Base-by-base conservation (phyloP, 2,329 filamentous ascomycete genomes). In the Coleophoma crateriformis region DNA sequence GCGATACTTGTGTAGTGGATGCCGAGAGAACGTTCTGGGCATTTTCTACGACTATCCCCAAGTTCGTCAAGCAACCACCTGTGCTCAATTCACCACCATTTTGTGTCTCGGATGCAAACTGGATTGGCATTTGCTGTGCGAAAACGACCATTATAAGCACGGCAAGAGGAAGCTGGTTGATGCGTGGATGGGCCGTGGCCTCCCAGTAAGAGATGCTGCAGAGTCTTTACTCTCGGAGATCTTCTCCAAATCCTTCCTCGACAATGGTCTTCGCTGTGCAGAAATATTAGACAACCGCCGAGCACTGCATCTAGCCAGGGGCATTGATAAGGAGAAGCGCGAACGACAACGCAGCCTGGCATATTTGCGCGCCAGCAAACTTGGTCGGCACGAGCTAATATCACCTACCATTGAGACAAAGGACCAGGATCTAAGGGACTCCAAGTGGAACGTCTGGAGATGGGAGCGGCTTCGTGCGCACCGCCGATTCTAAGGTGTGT, bases 91-190 rank as follows among this genome's bases (percentile, higher is more conserved):
- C 10, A 13, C 27, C 3, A 5, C 39, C 0, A 22, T 20, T 7
- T 27, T 45, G 0, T 61, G 60, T 38, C 27, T 54, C 3, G 60
- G 57, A 1, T 64, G 62, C 43, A 47, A 46, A 13, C 39, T 64
- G 1, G 47, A 13, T 4, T 3, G 39, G 2, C n/a, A 42, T 8
- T 48, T 61, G 4, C 32, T 53, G 1, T 22, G 8, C 13, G 62
- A 64, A 47, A 33, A 15, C 1, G 62, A 64, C 22, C 62, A 64
- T 15, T 61, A 54, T 41, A 64, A 64, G 44, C 1, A 2, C 1
- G 1, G 40, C 0, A 64, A 63, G 33, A 52, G 57, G 6, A 20
- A 17, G 7, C 50, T 61, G 5, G 55, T 62, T 17, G 33, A 49
- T 38, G 15, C 13, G 35, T n/a, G 15, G 35, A n/a, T 14, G 35